Percentiles rank a stretch among this genome's conserved stretches.
Evolutionary conservation across 148 eudicot genomes (phyloP).

Genomic region (Limonium bicolor): DNA sequence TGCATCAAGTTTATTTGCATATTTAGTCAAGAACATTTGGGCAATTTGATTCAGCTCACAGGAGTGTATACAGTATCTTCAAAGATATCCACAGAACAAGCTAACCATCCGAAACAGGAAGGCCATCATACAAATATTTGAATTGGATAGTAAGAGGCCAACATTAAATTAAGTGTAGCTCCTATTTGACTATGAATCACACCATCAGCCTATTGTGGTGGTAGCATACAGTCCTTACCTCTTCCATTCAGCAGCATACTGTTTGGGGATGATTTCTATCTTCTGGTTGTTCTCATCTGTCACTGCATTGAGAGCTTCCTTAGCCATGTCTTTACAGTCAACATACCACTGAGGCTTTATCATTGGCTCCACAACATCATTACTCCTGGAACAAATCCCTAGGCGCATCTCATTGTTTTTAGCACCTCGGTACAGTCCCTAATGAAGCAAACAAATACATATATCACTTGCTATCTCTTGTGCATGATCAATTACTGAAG

Average conservation of each 20-base stretch:
- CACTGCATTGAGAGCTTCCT: conserved; percentile 85
- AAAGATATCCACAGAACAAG: too few relatives aligned
- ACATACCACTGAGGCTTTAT: conserved; percentile 99
- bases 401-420: conserved; percentile 88
- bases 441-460: conserved; percentile 2
- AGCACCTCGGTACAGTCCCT: conserved; percentile 86
- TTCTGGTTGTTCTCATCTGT: conserved; percentile 30
- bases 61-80: too few relatives aligned
- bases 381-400: conserved; percentile 76
- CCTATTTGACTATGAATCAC: too few relatives aligned
- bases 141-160: too few relatives aligned
- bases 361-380: conserved; percentile 85
- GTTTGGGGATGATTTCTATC: conserved; percentile 75
- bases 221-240: too few relatives aligned
- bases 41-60: too few relatives aligned
- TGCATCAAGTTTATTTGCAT: conserved; percentile 10
- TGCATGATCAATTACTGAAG: not conserved
- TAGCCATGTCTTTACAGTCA: conserved; percentile 60
- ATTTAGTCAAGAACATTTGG: conserved; percentile 5
- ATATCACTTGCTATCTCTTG: too few relatives aligned
- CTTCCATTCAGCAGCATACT: conserved; percentile 92
- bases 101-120: too few relatives aligned
- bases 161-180: too few relatives aligned
- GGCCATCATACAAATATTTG: too few relatives aligned
- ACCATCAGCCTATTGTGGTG: too few relatives aligned